A percentile compares a stretch with the other conserved stretches of the same genome.
These are phyloP conservation scores for Pichia sp. DNA, from an alignment of 1,139 yeast species.

Conservation along the genomic window DNA sequence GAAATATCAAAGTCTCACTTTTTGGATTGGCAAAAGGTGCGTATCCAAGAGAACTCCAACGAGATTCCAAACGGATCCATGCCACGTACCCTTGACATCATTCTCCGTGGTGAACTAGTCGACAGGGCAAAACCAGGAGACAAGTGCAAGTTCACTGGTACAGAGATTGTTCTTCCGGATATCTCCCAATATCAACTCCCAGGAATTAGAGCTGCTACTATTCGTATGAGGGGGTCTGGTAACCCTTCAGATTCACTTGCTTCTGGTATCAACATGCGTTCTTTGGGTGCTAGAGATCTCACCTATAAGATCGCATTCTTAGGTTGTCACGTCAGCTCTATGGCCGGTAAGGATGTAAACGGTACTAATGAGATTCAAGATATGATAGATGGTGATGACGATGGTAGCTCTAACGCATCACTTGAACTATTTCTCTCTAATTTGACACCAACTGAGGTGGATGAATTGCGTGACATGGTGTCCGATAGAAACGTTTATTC, in stretches of 20 bases:
- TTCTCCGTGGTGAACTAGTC: constrained; percentile 88
- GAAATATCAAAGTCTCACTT: constrained; percentile 80
- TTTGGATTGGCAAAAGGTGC: constrained; percentile 94
- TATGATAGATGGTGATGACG: too few species aligned
- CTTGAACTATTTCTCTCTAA: constrained; percentile 72
- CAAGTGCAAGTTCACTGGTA: constrained; percentile 90
- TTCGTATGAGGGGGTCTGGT: constrained; percentile 54
- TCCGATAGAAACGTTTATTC: constrained; percentile 82
- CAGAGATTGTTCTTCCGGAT: constrained; percentile 94
- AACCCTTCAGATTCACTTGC: constrained; percentile 58
- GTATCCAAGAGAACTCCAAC: constrained; percentile 91
- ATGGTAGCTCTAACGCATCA: constrained; percentile 34
- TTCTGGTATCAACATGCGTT: constrained; percentile 73
- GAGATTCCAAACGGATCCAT: constrained; percentile 98
- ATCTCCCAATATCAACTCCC: constrained; percentile 94
- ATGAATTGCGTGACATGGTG: constrained; percentile 85
- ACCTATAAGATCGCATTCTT: constrained; percentile 88
- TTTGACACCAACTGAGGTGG: constrained; percentile 74
- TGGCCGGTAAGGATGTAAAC: constrained; percentile 43
- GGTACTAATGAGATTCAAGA: neutral
- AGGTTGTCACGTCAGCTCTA: constrained; percentile 77
- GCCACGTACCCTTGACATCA: constrained; percentile 96
- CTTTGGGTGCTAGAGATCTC: constrained; percentile 89
- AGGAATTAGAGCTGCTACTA: constrained; percentile 84
- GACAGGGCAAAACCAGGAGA: constrained; percentile 99